phyloP scores from a whole-genome alignment of 345 rosid species.

The Clarkia xantiana region DNA sequence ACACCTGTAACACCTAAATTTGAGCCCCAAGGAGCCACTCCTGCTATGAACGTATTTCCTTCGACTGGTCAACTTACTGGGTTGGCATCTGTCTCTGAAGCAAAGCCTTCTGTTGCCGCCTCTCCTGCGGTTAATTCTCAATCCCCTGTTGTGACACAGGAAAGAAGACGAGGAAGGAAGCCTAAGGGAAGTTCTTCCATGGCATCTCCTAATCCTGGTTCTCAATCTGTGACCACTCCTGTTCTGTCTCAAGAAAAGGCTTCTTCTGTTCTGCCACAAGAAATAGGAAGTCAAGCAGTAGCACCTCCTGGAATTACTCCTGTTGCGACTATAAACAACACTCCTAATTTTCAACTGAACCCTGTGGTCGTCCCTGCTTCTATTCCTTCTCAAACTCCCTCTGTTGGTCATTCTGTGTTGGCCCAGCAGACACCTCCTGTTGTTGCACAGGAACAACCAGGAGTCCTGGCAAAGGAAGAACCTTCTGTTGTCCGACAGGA shows the following conservation, averaged over 20 bases:
- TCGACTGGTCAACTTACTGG: slow-evolving; percentile 15
- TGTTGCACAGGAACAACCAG: slow-evolving; percentile 16
- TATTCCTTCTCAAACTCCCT: background rate
- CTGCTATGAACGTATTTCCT: slow-evolving; percentile 13
- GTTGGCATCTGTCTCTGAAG: slow-evolving; percentile 14
- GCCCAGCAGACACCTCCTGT: slow-evolving; percentile 13
- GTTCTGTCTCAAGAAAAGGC: background rate
- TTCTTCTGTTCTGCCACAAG: slow-evolving; percentile 11
- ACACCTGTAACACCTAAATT: no score
- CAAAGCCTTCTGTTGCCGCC: slow-evolving; percentile 10
- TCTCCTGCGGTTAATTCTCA: slow-evolving; percentile 12
- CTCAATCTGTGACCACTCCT: slow-evolving; percentile 2
- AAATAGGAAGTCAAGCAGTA: slow-evolving; percentile 22
- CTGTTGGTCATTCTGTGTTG: slow-evolving; percentile 9
- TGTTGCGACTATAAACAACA: background rate
- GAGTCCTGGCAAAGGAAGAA: slow-evolving; percentile 11
- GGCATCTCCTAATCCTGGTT: background rate
- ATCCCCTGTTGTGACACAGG: slow-evolving; percentile 7
- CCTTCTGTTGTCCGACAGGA: slow-evolving; percentile 11
- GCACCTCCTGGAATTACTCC: slow-evolving; percentile 7
- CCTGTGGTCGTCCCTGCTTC: background rate
- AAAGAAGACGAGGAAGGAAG: slow-evolving; percentile 4
- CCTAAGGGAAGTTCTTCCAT: slow-evolving; percentile 9
- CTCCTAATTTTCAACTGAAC: background rate
- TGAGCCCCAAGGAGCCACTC: slow-evolving; percentile 4